These are phyloP conservation scores for Penicillium aurantiogriseum DNA, from an alignment of 2,329 filamentous ascomycete genomes.

Conservation along the genomic window DNA sequence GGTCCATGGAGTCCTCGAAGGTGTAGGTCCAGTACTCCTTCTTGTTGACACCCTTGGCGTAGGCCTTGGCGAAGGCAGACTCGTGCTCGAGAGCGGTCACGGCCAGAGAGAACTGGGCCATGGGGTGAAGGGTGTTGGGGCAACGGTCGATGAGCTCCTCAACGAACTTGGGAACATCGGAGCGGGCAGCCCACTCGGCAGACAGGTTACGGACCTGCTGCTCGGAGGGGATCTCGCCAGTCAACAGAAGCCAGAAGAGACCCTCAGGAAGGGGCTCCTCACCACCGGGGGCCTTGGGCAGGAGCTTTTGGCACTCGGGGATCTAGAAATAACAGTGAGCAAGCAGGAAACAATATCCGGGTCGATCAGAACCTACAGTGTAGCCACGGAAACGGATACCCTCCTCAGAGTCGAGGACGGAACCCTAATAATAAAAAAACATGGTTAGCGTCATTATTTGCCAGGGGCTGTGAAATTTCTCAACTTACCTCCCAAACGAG, in stretches of 20 bases:
- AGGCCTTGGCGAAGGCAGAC: constrained; percentile 96
- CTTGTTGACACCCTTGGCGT: constrained; percentile 99
- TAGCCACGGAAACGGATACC: constrained; percentile 99
- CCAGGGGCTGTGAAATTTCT: not conserved
- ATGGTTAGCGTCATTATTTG: constrained; percentile 9
- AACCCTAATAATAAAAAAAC: constrained; percentile 54
- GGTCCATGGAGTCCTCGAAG: constrained; percentile 99
- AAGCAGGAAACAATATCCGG: not conserved
- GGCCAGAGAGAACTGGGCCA: constrained; percentile 98
- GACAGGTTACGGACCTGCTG: constrained; percentile 98
- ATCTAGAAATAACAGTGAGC: constrained; percentile 55
- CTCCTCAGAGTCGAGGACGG: constrained; percentile 96
- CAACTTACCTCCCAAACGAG: constrained; percentile 83
- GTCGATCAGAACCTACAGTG: constrained; percentile 57
- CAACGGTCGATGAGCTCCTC: constrained; percentile 99
- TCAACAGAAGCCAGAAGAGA: constrained; percentile 99
- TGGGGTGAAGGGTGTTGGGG: constrained; percentile 97
- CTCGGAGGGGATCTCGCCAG: constrained; percentile 94
- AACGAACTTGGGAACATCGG: constrained; percentile 95
- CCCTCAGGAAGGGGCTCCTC: constrained; percentile 96
- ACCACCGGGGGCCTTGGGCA: constrained; percentile 95
- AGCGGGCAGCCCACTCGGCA: constrained; percentile 97
- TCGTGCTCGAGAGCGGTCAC: constrained; percentile 98
- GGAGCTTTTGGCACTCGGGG: constrained; percentile 95
- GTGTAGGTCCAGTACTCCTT: constrained; percentile 99